Conservation (phyloP, 495 filamentous ascomycete genomes). For the Aspergillus nidulans region DNA sequence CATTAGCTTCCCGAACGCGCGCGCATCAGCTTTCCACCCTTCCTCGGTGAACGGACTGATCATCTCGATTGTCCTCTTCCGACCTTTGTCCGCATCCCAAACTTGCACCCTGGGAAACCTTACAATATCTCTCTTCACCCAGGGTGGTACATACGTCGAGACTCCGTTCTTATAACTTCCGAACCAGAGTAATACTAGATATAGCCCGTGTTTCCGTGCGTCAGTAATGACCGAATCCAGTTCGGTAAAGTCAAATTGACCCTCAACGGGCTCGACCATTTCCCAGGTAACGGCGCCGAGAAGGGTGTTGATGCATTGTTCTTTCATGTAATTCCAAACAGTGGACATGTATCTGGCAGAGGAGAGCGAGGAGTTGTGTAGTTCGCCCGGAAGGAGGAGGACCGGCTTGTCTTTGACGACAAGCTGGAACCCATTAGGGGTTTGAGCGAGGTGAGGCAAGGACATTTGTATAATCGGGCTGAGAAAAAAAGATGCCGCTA, state of each 20-base stretch:
- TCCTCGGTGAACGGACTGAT: conserved; percentile 31
- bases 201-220: not conserved
- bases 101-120: conserved; percentile 38
- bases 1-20: conserved; percentile 19
- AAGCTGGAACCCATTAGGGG: not conserved
- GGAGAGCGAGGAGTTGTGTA: not conserved
- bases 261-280: not conserved
- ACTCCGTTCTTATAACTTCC: conserved; percentile 10
- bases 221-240: not conserved
- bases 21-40: conserved; percentile 31
- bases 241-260: not conserved
- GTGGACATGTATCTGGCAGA: not conserved
- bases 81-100: conserved; percentile 15
- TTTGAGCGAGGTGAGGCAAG: not conserved
- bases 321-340: not conserved
- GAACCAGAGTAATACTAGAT: not conserved
- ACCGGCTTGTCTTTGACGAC: not conserved
- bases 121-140: conserved; percentile 40
- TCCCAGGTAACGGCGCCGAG: not conserved
- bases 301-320: not conserved
- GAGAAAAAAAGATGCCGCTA: not conserved
- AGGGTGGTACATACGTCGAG: conserved; percentile 38
- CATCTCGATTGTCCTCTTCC: conserved; percentile 24
- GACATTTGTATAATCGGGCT: not conserved
- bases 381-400: not conserved